Percentiles rank a stretch among this genome's conserved stretches.
phyloP scores from a whole-genome alignment of 192 early-diverging fungal species.

The Backusella westeae region DNA sequence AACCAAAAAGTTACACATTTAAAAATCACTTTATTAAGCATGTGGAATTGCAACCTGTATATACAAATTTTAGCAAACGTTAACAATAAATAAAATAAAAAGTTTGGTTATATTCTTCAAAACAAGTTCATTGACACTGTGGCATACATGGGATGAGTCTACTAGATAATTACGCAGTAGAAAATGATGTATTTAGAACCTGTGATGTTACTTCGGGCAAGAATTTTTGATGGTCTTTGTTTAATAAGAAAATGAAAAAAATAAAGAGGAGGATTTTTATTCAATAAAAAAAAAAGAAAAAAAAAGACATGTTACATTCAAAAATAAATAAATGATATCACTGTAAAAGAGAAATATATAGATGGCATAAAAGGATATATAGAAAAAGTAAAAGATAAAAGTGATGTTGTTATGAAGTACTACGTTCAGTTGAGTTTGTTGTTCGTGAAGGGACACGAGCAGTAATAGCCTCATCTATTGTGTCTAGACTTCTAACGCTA shows the following conservation, averaged over 20 bases:
- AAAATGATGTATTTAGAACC: no score
- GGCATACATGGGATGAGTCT: no score
- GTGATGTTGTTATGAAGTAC: neutral
- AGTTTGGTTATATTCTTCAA: neutral
- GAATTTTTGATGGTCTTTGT: neutral
- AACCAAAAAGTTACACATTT: neutral
- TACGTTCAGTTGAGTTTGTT: neutral
- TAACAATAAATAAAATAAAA: neutral
- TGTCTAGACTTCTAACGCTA: constrained; percentile 21
- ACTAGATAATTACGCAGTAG: no score
- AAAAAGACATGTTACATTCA: neutral
- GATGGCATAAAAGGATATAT: neutral
- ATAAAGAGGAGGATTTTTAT: neutral
- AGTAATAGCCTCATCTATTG: constrained; percentile 25
- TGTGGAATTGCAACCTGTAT: neutral
- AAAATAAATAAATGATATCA: neutral
- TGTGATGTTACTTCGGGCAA: no score
- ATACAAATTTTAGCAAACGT: neutral
- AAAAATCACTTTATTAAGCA: neutral
- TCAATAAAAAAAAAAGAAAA: neutral
- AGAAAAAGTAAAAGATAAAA: neutral
- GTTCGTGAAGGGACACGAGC: constrained; percentile 8
- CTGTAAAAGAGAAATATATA: neutral
- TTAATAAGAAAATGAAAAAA: neutral
- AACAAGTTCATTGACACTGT: neutral